These are phyloP conservation scores for Pseudomicrostroma phylloplanum DNA, from an alignment of 1,284 basidiomycete species.

Conservation along the genomic window DNA sequence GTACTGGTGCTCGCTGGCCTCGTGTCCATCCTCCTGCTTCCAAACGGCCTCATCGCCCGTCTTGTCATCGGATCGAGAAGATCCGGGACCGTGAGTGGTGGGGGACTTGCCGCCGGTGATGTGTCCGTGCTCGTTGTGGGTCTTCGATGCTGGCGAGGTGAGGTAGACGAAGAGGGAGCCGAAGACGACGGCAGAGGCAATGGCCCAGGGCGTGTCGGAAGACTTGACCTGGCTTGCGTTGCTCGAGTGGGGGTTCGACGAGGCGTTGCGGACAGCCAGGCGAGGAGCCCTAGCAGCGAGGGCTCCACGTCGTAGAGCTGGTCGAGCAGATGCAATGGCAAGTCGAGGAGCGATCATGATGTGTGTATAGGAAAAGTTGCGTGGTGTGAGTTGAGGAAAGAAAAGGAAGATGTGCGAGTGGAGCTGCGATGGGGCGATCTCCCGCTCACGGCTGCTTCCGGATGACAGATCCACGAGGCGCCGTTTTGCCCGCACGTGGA, in stretches of 20 bases:
- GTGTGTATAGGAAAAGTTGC: background rate
- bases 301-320: background rate
- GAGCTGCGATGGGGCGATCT: background rate
- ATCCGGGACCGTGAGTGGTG: constrained; percentile 2
- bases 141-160: constrained; percentile 6
- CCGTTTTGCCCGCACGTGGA: constrained; percentile 1
- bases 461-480: background rate
- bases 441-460: too few relatives aligned
- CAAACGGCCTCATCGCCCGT: constrained; percentile 5
- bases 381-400: background rate
- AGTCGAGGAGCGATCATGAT: constrained; percentile 3
- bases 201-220: constrained; percentile 29
- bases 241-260: background rate
- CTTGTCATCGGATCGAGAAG: background rate
- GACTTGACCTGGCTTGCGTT: constrained; percentile 1
- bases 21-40: background rate
- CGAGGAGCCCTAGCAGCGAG: background rate
- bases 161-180: constrained; percentile 33
- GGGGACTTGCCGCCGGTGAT: constrained; percentile 1
- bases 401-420: constrained; percentile 4
- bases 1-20: background rate
- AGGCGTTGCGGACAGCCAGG: background rate
- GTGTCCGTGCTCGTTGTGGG: constrained; percentile 7
- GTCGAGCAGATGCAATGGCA: background rate
- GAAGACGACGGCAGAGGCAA: constrained; percentile 29